phyloP scores from a whole-genome alignment of 139 green algal species.

The Coelastrella sp. region DNA sequence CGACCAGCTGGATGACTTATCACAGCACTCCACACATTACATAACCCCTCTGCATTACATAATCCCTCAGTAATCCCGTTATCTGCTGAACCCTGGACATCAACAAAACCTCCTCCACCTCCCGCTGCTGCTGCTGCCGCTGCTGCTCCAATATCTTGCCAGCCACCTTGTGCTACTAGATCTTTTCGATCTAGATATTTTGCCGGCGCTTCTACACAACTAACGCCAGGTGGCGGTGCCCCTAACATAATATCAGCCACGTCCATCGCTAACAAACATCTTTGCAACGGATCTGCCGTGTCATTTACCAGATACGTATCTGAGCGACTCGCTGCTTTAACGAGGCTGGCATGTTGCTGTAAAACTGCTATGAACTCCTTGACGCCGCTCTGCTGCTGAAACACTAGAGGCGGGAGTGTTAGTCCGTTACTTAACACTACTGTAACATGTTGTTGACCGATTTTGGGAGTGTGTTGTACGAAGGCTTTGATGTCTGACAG shows the following conservation, averaged over 20 bases:
- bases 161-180: neutral
- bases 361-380: slow-evolving; percentile 69
- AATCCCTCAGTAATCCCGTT: neutral
- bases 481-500: slow-evolving; percentile 86
- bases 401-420: slow-evolving; percentile 84
- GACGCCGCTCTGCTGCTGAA: slow-evolving; percentile 74
- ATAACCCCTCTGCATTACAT: neutral
- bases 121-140: slow-evolving; percentile 37
- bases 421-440: slow-evolving; percentile 82
- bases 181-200: no score
- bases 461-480: slow-evolving; percentile 70
- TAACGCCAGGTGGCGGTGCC: slow-evolving; percentile 55
- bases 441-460: slow-evolving; percentile 79
- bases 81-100: neutral
- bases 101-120: slow-evolving; percentile 2
- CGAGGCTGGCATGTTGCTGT: slow-evolving; percentile 67
- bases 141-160: slow-evolving; percentile 18
- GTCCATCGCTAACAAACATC: slow-evolving; percentile 68
- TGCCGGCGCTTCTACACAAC: no score
- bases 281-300: slow-evolving; percentile 80
- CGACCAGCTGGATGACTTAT: no score
- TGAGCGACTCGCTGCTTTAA: slow-evolving; percentile 65
- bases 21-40: neutral
- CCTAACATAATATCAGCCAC: slow-evolving; percentile 69
- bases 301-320: slow-evolving; percentile 89